Base-by-base conservation (phyloP, 805 yeast genomes). In the Wickerhamomyces queroliae region DNA sequence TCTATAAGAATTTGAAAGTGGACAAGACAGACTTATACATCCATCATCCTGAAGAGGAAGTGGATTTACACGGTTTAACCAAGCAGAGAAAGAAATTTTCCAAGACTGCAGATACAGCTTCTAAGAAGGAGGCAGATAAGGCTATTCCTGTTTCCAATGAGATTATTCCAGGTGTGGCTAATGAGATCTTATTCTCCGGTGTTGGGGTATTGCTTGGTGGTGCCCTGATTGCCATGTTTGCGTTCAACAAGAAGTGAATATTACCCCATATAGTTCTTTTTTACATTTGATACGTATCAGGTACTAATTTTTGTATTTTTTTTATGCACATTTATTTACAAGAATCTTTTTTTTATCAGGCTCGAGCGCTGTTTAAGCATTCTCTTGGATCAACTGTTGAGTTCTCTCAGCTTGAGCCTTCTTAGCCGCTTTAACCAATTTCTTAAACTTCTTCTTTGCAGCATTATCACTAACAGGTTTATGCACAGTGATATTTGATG, bases 21-120 rank as follows among this genome's bases (percentile, higher is more conserved):
- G 80, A 76, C 29, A 83, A 83, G 57, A 84, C 86, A 8, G 95
- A 86, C 49, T 60, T 88, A 30, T 76, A 70, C 48, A 64, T 88
- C 32, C 95, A 86, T 56, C 81, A 80, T 53, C 76, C 81, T 0
- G 78, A 80, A 48, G 72, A 72, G 38, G 49, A 63, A 5, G 56
- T 64, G 20, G 63, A 59, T 42, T 38, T 45, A 18, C 51, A 50
- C 20, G 54, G 50, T 22, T 51, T 28, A 10, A 7, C 45, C 25
- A 48, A 45, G 25, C 37, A 41, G 11, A 42, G 50, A 35, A 46
- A 44, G 23, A 33, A 48, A 42, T 45, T 43, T 28, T 37, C 32
- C 16, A 36, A 36, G 28, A 49, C 40, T 32, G 40, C 37, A 28
- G 42, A 43, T 38, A 41, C 24, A 33, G 35, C 44, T 37, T 31